Percentiles rank a stretch among this genome's conserved stretches.
Conservation (phyloP, 2,329 filamentous ascomycete species). For the Pyrenophora seminiperda region DNA sequence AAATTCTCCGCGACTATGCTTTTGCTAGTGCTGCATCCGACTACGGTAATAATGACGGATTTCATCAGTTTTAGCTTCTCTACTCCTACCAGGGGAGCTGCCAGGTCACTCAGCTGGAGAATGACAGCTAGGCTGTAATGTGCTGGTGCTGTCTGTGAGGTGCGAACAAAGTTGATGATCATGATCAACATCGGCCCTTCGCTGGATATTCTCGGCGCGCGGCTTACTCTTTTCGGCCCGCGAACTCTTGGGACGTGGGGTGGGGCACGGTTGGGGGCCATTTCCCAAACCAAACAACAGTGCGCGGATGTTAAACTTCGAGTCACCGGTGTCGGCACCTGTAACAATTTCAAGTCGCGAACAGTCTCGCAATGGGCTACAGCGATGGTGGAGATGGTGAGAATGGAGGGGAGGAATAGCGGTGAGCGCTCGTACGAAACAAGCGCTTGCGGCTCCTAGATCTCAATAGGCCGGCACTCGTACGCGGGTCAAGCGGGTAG, state of each 20-base stretch:
- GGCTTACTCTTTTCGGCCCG: slow-evolving; percentile 16
- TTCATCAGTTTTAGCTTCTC: neutral
- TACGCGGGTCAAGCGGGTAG: slow-evolving; percentile 1
- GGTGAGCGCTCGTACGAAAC: slow-evolving; percentile 12
- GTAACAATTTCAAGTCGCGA: neutral
- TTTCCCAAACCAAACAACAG: neutral
- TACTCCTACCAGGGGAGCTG: neutral
- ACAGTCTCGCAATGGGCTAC: neutral
- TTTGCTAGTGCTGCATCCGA: neutral
- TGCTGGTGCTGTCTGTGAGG: slow-evolving; percentile 11
- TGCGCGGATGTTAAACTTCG: slow-evolving; percentile 13
- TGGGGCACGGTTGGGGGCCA: slow-evolving; percentile 14
- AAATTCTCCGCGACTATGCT: neutral
- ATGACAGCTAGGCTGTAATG: neutral
- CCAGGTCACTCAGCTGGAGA: neutral
- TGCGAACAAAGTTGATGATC: slow-evolving; percentile 25
- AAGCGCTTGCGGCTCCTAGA: slow-evolving; percentile 1
- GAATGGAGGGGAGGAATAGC: slow-evolving; percentile 6
- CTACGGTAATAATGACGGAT: neutral
- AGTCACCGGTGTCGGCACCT: slow-evolving; percentile 6
- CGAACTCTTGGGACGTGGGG: slow-evolving; percentile 14
- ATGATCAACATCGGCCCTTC: slow-evolving; percentile 18
- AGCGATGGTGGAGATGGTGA: neutral
- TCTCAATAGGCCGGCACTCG: slow-evolving; percentile 2
- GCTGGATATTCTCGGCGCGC: slow-evolving; percentile 12